Conservation (phyloP, 1,284 basidiomycete species). For the Fomitopsis schrenkii region DNA sequence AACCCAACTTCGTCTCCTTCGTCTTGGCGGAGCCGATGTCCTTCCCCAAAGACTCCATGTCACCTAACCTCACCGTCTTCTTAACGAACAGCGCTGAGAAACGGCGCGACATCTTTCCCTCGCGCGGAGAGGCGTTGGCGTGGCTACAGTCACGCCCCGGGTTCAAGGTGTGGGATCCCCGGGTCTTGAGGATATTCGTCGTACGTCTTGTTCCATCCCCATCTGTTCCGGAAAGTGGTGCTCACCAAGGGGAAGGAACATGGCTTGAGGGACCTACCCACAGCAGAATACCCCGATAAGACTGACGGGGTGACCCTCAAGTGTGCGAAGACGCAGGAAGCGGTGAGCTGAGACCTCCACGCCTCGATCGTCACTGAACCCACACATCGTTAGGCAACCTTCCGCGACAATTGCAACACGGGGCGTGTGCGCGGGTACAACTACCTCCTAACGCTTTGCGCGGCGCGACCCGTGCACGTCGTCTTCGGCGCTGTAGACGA, state of each 20-base stretch:
- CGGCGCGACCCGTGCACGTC: slow-evolving; percentile 40
- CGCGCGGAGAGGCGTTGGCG: slow-evolving; percentile 41
- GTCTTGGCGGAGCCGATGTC: slow-evolving; percentile 46
- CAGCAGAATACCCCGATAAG: slow-evolving; percentile 39
- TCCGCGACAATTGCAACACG: slow-evolving; percentile 30
- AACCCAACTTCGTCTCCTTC: slow-evolving; percentile 32
- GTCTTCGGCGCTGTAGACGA: slow-evolving; percentile 47
- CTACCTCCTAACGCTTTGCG: slow-evolving; percentile 33
- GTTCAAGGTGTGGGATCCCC: slow-evolving; percentile 46
- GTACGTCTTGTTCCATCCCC: slow-evolving; percentile 23
- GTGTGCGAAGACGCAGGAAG: slow-evolving; percentile 42
- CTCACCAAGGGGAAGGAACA: slow-evolving; percentile 31
- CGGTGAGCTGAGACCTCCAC: slow-evolving; percentile 14
- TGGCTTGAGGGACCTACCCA: slow-evolving; percentile 43
- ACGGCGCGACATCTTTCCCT: slow-evolving; percentile 48
- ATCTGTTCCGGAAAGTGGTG: not conserved
- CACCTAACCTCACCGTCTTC: slow-evolving; percentile 10
- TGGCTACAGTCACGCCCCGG: slow-evolving; percentile 32
- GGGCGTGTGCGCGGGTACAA: slow-evolving; percentile 34
- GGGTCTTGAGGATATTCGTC: slow-evolving; percentile 40
- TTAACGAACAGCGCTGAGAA: slow-evolving; percentile 31
- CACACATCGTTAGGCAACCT: slow-evolving; percentile 37
- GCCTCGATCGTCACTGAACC: not conserved
- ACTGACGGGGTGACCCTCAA: slow-evolving; percentile 44
- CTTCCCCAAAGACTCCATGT: slow-evolving; percentile 18